Percentiles rank a stretch among this genome's conserved stretches.
Conservation (phyloP, 257 asterid genomes). For the Rehmannia glutinosa region DNA sequence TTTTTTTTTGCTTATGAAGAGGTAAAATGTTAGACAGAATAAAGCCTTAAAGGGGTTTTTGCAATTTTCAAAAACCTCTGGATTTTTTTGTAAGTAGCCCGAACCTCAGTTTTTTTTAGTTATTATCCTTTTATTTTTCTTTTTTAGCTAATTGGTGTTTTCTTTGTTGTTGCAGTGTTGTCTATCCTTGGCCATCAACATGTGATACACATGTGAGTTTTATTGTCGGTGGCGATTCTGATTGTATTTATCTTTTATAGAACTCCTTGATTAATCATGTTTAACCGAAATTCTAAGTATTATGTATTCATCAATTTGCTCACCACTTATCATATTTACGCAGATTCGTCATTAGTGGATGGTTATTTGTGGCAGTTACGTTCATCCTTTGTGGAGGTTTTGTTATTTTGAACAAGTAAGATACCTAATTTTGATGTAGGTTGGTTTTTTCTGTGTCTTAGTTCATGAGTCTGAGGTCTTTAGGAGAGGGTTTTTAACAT, state of each 20-base stretch:
- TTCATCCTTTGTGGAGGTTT: slow-evolving; percentile 85
- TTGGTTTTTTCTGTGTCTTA: no score
- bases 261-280: neutral
- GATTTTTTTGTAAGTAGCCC: no score
- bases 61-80: no score
- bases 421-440: neutral
- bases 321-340: slow-evolving; percentile 16
- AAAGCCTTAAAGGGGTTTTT: no score
- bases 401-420: slow-evolving; percentile 78
- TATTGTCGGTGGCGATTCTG: neutral
- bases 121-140: no score
- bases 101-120: no score
- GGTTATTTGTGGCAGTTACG: slow-evolving; percentile 85
- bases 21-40: no score
- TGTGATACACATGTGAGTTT: slow-evolving; percentile 64
- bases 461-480: no score
- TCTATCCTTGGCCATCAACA: slow-evolving; percentile 82
- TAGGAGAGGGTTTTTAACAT: no score
- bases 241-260: no score
- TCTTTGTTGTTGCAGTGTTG: slow-evolving; percentile 44
- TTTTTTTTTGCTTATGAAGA: no score
- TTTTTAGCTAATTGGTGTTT: slow-evolving; percentile 7
- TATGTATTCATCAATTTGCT: neutral
- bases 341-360: slow-evolving; percentile 92
- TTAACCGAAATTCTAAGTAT: neutral